These are phyloP conservation scores for Piper longum DNA, from an alignment of 164 flowering plant genomes.

Conservation along the genomic window DNA sequence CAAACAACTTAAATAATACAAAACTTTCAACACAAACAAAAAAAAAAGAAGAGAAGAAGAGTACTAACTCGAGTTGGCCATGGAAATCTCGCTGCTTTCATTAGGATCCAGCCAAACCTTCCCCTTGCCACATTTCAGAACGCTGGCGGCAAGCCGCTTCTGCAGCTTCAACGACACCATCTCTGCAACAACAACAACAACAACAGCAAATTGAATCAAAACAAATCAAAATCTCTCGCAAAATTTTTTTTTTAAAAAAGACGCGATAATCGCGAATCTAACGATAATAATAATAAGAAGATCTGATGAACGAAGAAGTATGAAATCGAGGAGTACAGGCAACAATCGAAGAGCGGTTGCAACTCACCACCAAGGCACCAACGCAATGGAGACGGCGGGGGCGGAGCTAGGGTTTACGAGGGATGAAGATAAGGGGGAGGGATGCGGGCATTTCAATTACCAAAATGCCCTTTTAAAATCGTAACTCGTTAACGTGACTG, in stretches of 20 bases:
- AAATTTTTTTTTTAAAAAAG: no score
- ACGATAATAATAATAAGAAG: no score
- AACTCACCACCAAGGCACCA: no score
- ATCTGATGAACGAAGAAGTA: no score
- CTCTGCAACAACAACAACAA: not conserved
- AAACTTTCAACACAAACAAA: not conserved
- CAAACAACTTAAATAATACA: no score
- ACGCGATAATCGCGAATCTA: not conserved
- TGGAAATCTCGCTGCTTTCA: constrained; percentile 28
- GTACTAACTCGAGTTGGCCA: constrained; percentile 27
- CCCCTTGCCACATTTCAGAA: constrained; percentile 26
- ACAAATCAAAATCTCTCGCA: not conserved
- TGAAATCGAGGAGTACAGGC: no score
- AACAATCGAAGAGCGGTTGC: no score
- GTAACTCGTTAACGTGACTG: not conserved
- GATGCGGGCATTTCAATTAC: no score
- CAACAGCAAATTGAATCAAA: not conserved
- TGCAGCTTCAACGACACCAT: constrained; percentile 35
- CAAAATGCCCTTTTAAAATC: not conserved
- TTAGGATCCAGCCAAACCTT: constrained; percentile 40
- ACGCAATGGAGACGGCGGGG: no score
- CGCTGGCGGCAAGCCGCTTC: constrained; percentile 31
- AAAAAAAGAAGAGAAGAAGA: not conserved
- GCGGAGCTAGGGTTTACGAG: no score
- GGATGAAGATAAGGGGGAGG: no score